These are phyloP conservation scores for Nitzschia sp. DNA, from an alignment of 108 stramenopile species.

Conservation along the genomic window DNA sequence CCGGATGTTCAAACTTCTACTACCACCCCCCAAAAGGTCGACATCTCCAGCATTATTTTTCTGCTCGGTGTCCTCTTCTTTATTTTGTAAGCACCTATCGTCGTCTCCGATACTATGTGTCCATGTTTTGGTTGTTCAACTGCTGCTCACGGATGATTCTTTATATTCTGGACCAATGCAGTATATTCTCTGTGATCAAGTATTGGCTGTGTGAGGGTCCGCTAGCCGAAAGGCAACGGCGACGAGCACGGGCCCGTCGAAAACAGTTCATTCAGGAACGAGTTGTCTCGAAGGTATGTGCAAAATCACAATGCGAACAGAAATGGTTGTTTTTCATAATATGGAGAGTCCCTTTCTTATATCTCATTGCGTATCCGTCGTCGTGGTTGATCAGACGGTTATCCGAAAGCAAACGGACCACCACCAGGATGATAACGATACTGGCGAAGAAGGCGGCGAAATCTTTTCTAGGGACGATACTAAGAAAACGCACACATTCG, in stretches of 20 bases:
- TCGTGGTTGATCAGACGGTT: neutral
- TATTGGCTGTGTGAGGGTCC: constrained; percentile 4
- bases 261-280: neutral
- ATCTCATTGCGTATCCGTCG: neutral
- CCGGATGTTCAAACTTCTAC: too few species aligned
- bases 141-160: too few species aligned
- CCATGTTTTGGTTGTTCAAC: too few species aligned
- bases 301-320: neutral
- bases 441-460: neutral
- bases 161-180: neutral
- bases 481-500: neutral
- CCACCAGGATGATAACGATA: neutral
- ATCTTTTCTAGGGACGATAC: neutral
- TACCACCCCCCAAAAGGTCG: too few species aligned
- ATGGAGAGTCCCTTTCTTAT: too few species aligned
- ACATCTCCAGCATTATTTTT: constrained; percentile 3
- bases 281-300: neutral
- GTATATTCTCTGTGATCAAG: neutral
- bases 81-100: neutral
- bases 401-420: neutral
- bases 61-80: constrained; percentile 1
- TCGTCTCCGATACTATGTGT: too few species aligned
- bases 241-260: neutral
- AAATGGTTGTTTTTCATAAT: too few species aligned
- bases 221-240: neutral